Evolutionary conservation across 1,284 basidiomycete species (phyloP), one percentile per base, ranked within the genome.

Genomic region (Clitocybe nebularis): DNA sequence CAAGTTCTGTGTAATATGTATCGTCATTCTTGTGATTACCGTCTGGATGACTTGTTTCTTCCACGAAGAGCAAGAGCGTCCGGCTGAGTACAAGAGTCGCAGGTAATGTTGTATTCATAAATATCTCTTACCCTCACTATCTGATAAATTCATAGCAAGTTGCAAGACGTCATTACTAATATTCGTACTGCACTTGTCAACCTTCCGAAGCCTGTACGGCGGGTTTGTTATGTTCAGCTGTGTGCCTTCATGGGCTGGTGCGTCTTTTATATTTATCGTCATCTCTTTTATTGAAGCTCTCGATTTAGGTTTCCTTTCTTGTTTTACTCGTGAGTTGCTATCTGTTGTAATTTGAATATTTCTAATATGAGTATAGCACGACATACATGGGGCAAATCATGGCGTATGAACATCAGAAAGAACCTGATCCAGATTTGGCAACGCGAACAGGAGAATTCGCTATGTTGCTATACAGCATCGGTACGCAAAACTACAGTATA

Each of bases 241-340:
- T 92, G 91, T 62, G 90, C 91, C 1, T 93, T 92, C 59, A 91
- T 93, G 88, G 89, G 89, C 55, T 93, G 91, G 89, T 80, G 77
- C 68, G 45, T n/a, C 30, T 26, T 42, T 19, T 36, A 29, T 25
- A 11, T 39, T 32, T 30, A 30, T 11, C 9, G 22, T 10, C 29
- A 11, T 10, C 33, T 3, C 39, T 25, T 13, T n/a, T 37, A 14
- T 39, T 45, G 2, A 44, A 17, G 34, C 28, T 25, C 26, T 36
- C 28, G 46, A 20, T 36, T 33, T 48, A 85, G 89, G 90, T 96
- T 95, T 59, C 93, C 93, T 0, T 94, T 94, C 68, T 70, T 97
- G 24, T 96, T 96, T 66, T 96, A 95, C 59, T 81, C 90, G 77
- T 86, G 60, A 49, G 80, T 66, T 9, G 26, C 4, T 26, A 29